phyloP scores from a whole-genome alignment of 768 basidiomycete genomes.

The Boletus rubescentipes region DNA sequence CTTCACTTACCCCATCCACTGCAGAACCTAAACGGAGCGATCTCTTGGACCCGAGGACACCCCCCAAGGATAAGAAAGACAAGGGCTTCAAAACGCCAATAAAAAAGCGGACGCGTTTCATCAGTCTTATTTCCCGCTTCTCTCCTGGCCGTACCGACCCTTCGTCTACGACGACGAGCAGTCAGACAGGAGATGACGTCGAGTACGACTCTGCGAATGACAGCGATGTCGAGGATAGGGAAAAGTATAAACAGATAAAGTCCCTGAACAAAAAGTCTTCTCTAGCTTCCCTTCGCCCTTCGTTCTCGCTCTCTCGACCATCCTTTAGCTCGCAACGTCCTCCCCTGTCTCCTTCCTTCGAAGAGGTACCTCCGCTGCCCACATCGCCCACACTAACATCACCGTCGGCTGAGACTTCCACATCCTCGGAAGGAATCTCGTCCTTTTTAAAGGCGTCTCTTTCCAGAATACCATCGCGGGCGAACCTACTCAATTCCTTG shows the following conservation, averaged over 20 bases:
- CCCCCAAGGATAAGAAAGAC: conserved; percentile 19
- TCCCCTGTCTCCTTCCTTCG: conserved; percentile 11
- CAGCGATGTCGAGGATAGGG: conserved; percentile 20
- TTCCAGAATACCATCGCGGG: conserved; percentile 25
- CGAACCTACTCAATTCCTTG: conserved; percentile 9
- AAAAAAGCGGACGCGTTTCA: conserved; percentile 32
- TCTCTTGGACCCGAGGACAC: conserved; percentile 8
- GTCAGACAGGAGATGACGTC: not conserved
- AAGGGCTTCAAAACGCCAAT: conserved; percentile 25
- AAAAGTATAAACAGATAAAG: conserved; percentile 16
- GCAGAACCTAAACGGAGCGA: conserved; percentile 8
- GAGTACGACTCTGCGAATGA: conserved; percentile 27
- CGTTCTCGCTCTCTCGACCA: conserved; percentile 30
- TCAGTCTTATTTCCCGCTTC: conserved; percentile 32
- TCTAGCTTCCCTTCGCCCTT: conserved; percentile 29
- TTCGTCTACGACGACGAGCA: conserved; percentile 5
- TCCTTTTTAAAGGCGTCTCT: conserved; percentile 7
- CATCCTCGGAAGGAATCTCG: not conserved
- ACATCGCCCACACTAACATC: conserved; percentile 22
- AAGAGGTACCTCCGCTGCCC: conserved; percentile 30
- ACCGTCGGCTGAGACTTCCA: not conserved
- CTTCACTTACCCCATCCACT: conserved; percentile 23
- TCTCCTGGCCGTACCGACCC: conserved; percentile 30
- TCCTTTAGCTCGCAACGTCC: conserved; percentile 31
- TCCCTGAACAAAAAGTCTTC: conserved; percentile 30